Evolutionary conservation across 2,329 filamentous ascomycete genomes (phyloP).

Genomic region (Fusarium sp.): DNA sequence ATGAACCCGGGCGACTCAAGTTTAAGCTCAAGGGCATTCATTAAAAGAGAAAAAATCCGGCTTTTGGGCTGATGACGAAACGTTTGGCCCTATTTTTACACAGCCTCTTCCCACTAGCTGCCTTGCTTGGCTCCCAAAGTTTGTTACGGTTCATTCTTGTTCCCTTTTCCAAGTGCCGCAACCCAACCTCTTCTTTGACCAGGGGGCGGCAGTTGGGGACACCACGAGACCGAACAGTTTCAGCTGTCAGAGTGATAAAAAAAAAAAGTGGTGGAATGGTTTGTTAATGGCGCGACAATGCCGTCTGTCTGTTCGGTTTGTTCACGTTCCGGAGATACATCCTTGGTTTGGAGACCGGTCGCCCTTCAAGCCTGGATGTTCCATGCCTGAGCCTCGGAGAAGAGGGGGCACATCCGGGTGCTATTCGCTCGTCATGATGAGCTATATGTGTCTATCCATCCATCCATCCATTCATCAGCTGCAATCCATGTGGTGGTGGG

Average conservation of each 20-base stretch:
- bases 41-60: background rate
- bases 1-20: background rate
- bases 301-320: background rate
- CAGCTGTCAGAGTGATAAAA: background rate
- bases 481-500: background rate
- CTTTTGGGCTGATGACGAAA: background rate
- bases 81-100: background rate
- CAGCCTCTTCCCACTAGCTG: background rate
- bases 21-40: background rate
- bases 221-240: background rate
- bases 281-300: background rate
- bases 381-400: background rate
- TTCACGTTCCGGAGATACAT: background rate
- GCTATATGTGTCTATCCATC: background rate
- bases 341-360: background rate
- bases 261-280: background rate
- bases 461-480: background rate
- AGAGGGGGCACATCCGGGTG: background rate
- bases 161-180: background rate
- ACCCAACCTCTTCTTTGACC: background rate
- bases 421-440: conserved; percentile 22
- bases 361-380: conserved; percentile 10
- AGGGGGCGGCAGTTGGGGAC: background rate
- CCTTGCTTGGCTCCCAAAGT: background rate
- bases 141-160: background rate